Base-by-base conservation (phyloP, 768 basidiomycete species). In the Kwoniella sp. region DNA sequence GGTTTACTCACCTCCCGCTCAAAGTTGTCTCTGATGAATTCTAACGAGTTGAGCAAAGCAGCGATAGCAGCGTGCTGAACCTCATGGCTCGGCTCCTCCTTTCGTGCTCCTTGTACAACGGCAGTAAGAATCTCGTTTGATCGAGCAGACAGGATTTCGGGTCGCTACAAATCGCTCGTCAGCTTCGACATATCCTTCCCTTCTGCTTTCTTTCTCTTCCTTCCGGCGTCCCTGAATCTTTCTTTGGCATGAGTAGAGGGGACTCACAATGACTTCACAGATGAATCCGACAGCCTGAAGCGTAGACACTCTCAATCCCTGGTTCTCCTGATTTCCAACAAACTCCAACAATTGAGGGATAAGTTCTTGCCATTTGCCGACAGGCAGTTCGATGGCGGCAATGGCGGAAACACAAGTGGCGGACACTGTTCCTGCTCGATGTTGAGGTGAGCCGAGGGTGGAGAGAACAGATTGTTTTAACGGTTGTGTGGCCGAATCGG, bases 121-220 rank as follows among this genome's bases (percentile, higher is more conserved):
- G 94, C 94, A 15, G 96, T 99, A 55, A 99, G 82, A 77, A 99
- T 99, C 82, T 98, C 94, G 77, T 99, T 98, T 2, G 95, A 90
- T 72, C 92, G 88, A 63, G 89, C 77, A 55, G 87, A 88, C 64
- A 99, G 81, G 63, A 96, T 89, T 71, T 95, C 92, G 12, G 95
- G 93, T 86, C 91, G 90, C 95, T 97, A 70, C 6, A 24, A 6
- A 49, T 12, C 24, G 5, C 64, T 9, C 21, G 7, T 46, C 17
- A 27, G 37, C n/a, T 49, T 50, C 17, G 29, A 33, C 49, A 22
- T 36, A 51, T 64, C 63, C 49, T n/a, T n/a, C n/a, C n/a, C n/a
- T n/a, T n/a, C n/a, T n/a, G n/a, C n/a, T n/a, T n/a, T n/a, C n/a
- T n/a, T n/a, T n/a, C n/a, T n/a, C n/a, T n/a, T n/a, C n/a, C n/a